Evolutionary conservation across 306 rosid species (phyloP).

Genomic region (Sphenostylis stenocarpa): DNA sequence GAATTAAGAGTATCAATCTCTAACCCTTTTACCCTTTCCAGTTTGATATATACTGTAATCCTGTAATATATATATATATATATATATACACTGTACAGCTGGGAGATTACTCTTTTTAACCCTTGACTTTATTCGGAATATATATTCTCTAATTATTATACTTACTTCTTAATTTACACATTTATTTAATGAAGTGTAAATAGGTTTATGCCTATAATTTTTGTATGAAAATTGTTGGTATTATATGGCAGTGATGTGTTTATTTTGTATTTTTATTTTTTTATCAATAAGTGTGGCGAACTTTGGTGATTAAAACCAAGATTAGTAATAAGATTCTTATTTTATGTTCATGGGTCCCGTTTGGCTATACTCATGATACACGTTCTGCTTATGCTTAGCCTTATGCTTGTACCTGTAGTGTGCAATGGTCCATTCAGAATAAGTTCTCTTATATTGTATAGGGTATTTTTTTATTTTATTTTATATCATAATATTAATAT

Average conservation of each 20-base stretch:
- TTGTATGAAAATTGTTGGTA: not conserved
- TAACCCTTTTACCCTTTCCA: slow-evolving; percentile 16
- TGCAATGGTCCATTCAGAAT: not conserved
- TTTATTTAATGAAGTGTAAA: not conserved
- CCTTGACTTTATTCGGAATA: not conserved
- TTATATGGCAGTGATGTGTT: not conserved
- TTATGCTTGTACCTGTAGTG: not conserved
- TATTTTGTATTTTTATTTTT: not conserved
- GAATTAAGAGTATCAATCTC: slow-evolving; percentile 2
- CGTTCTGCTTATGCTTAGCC: not conserved
- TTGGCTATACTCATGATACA: slow-evolving; percentile 11
- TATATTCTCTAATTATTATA: not conserved
- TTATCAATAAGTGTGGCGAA: slow-evolving; percentile 13
- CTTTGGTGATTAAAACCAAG: not conserved
- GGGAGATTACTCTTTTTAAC: not conserved
- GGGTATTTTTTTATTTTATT: no score
- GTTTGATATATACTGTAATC: slow-evolving; percentile 14
- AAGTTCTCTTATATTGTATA: no score
- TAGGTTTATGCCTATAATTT: not conserved
- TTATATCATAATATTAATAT: no score
- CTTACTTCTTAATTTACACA: not conserved
- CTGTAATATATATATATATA: not conserved
- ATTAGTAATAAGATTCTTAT: not conserved
- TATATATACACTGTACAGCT: not conserved
- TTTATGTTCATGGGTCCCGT: slow-evolving; percentile 20